These are phyloP conservation scores for Verticillium alfalfae DNA, from an alignment of 2,329 filamentous ascomycete genomes.

Conservation along the genomic window DNA sequence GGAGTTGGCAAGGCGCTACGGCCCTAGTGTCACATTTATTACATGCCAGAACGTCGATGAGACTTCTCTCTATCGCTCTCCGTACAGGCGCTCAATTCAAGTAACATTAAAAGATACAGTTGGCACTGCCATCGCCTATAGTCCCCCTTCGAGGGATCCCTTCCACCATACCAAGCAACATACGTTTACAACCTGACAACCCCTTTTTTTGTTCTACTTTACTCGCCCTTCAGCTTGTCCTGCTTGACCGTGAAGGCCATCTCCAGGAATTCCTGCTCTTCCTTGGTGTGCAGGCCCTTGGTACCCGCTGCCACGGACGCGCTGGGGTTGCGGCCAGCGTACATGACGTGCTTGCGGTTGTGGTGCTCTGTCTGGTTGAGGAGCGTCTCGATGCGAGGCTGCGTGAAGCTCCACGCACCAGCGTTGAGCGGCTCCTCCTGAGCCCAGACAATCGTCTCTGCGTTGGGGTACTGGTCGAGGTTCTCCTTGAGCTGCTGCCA, in stretches of 20 bases:
- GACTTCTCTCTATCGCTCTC: neutral
- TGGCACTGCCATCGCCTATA: neutral
- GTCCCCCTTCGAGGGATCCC: neutral
- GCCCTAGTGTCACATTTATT: no score
- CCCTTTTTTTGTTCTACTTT: conserved; percentile 16
- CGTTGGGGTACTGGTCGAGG: conserved; percentile 93
- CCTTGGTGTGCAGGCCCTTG: conserved; percentile 83
- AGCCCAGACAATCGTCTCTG: conserved; percentile 93
- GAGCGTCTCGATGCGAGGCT: conserved; percentile 93
- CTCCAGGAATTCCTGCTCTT: conserved; percentile 79
- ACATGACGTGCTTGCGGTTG: conserved; percentile 93
- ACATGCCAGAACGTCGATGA: no score
- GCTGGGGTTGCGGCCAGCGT: conserved; percentile 89
- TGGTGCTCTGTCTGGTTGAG: conserved; percentile 91
- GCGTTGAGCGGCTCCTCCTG: conserved; percentile 98
- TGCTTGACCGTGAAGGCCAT: conserved; percentile 59
- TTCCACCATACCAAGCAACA: neutral
- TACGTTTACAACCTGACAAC: neutral
- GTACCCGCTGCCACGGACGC: conserved; percentile 90
- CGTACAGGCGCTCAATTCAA: neutral
- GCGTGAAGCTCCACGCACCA: conserved; percentile 94
- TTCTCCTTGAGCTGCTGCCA: conserved; percentile 97
- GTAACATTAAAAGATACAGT: neutral
- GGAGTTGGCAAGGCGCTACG: no score
- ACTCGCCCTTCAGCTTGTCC: conserved; percentile 66